Evolutionary conservation across 2,329 filamentous ascomycete genomes (phyloP), one percentile per base, ranked within the genome.

Genomic region (Calonectria ilicicola): DNA sequence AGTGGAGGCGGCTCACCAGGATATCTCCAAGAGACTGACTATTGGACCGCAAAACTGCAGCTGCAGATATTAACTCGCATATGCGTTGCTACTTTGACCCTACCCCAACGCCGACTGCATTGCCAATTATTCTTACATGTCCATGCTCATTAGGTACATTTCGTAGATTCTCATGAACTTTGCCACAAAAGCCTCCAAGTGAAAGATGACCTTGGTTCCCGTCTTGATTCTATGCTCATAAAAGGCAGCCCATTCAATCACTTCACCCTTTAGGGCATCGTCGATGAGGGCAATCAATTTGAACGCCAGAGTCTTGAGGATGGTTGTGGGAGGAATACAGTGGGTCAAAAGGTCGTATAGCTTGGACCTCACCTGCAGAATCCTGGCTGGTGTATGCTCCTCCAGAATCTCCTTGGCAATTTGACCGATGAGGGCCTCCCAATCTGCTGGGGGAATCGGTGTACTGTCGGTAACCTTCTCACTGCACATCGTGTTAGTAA

Each of bases 121-220:
- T 64, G 51, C 46, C 40, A 38, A 21, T 26, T 66, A 66, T 64
- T 56, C 72, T 86, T 82, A 91, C 85, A 91, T 86, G 67, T 95
- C 94, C 92, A 97, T 96, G 75, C 93, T 94, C 94, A 98, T 96
- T 70, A 93, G 84, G 81, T 92, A 97, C 92, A 95, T 96, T 87
- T 99, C 97, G 75, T 96, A 91, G 77, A 98, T 91, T 78, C 96
- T 91, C 96, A 99, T 98, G 83, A 98, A 98, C 86, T 98, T 98
- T 70, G 96, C 96, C 71, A 99, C 97, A 84, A 99, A 99, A 4
- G 97, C 97, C 85, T 99, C 97, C 5, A 99, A 87, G 81, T 99
- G 97, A 85, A 99, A 99, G 75, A 99, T 98, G 71, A 98, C 94
- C 89, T 99, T 99, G 72, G 90, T 95, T 65, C 97, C 97, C 78